These are phyloP conservation scores for Acanthamoeba divionensis DNA, from an alignment of 208 protist genomes.

Conservation along the genomic window DNA sequence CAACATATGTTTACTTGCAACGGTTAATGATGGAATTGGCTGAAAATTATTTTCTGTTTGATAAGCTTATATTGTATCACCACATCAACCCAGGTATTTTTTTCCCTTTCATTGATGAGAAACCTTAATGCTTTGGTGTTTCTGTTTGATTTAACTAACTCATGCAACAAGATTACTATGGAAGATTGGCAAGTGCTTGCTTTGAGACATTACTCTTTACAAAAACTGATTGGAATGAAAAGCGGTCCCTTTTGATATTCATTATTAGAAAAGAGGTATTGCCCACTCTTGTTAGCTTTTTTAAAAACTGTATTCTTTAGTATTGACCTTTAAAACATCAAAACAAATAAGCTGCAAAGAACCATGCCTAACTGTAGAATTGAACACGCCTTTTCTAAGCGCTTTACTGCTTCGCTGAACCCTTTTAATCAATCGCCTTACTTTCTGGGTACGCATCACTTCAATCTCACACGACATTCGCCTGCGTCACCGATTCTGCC, in stretches of 20 bases:
- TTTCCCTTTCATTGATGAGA: background rate
- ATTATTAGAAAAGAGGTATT: background rate
- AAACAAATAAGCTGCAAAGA: background rate
- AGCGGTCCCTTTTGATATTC: background rate
- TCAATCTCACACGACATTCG: background rate
- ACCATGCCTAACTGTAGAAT: background rate
- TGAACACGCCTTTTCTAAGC: background rate
- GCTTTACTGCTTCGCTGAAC: background rate
- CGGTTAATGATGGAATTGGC: background rate
- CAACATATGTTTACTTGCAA: constrained; percentile 11
- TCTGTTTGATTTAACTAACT: background rate
- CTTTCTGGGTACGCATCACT: background rate
- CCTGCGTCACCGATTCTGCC: background rate
- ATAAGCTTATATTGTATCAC: background rate
- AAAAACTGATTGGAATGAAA: background rate
- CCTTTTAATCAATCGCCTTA: background rate
- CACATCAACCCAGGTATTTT: constrained; percentile 10
- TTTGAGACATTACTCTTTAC: constrained; percentile 10
- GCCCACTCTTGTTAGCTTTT: background rate
- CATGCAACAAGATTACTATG: background rate
- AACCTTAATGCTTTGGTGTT: background rate
- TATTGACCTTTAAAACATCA: background rate
- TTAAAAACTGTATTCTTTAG: background rate
- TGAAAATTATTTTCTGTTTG: background rate
- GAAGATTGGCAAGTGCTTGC: background rate